Evolutionary conservation across 805 yeast genomes (phyloP), one percentile per base, ranked within the genome.

Genomic region (Wickerhamiella bombiphila): DNA sequence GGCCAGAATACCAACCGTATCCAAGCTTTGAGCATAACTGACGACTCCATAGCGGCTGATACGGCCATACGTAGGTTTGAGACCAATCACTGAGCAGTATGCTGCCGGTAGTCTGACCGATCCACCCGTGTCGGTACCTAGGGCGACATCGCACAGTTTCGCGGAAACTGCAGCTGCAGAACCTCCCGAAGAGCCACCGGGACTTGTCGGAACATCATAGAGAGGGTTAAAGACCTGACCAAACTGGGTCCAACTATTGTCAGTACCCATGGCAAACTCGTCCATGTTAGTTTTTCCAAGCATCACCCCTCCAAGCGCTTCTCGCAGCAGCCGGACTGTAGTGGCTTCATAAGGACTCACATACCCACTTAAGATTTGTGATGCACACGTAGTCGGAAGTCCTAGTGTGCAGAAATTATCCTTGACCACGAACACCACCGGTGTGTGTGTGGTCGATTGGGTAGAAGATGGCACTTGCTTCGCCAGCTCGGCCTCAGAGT

Each of bases 81-180:
- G 83, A 1, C 98, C 98, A 22, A 72, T 60, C 0, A 79, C 67
- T 1, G 86, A 81, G 47, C 88, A 76, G 55, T 78, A 83, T 15
- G 93, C 76, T 1, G 94, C 93, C 0, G 99, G 99, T 16, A 82
- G 62, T 43, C 99, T 66, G 0, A 91, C 82, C 0, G 96, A 83
- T 0, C 99, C 99, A 4, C 99, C 99, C 0, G 99, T 91, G 51
- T 91, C 99, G 1, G 97, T 80, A 0, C 98, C 99, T 26, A 91
- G 57, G 1, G 93, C 70, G 21, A 80, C 74, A 52, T 78, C 82
- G 24, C 74, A 77, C 44, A 74, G 52, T 1, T 62, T 76, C 0
- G 77, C 70, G 1, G 88, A 77, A 1, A 88, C 94, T 0, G 93
- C 80, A 1, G 94, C 94, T 0, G 97, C 97, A 28, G 91, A 72